Evolutionary conservation across 2,329 filamentous ascomycete genomes (phyloP).

Genomic region (Aspergillus nomiae): DNA sequence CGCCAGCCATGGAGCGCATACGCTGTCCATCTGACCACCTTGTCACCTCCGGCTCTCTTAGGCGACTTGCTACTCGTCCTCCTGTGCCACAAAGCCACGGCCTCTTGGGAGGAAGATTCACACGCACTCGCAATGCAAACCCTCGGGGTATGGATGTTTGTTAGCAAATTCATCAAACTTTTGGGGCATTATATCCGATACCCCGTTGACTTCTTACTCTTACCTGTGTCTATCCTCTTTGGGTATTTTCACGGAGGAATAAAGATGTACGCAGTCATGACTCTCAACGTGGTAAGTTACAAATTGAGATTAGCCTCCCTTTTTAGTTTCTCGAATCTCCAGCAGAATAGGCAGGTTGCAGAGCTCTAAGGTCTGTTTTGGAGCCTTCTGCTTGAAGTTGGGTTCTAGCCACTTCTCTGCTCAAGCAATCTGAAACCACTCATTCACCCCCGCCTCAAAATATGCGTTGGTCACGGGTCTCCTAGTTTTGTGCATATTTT

Average conservation of each 20-base stretch:
- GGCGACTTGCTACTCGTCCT: constrained; percentile 74
- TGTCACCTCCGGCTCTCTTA: constrained; percentile 82
- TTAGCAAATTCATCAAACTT: constrained; percentile 90
- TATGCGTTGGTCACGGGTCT: constrained; percentile 6
- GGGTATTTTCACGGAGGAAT: constrained; percentile 92
- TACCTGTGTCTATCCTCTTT: constrained; percentile 85
- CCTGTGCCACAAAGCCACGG: constrained; percentile 69
- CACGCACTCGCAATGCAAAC: constrained; percentile 61
- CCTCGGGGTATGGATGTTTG: constrained; percentile 75
- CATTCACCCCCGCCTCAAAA: constrained; percentile 1
- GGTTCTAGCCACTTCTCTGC: constrained; percentile 7
- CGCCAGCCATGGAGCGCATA: constrained; percentile 94
- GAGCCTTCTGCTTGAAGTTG: constrained; percentile 5
- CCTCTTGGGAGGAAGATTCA: constrained; percentile 57
- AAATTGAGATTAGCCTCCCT: constrained; percentile 4
- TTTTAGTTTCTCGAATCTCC: constrained; percentile 8
- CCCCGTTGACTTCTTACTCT: constrained; percentile 75
- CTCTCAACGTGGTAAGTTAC: constrained; percentile 74
- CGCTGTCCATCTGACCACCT: constrained; percentile 86
- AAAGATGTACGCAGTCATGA: constrained; percentile 84
- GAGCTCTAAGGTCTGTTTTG: constrained; percentile 3
- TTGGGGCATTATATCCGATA: constrained; percentile 83
- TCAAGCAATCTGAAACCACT: background rate
- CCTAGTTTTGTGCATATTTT: background rate
- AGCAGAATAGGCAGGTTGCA: constrained; percentile 6